phyloP scores from a whole-genome alignment of 805 yeast genomes.

The Metschnikowia orientalis region DNA sequence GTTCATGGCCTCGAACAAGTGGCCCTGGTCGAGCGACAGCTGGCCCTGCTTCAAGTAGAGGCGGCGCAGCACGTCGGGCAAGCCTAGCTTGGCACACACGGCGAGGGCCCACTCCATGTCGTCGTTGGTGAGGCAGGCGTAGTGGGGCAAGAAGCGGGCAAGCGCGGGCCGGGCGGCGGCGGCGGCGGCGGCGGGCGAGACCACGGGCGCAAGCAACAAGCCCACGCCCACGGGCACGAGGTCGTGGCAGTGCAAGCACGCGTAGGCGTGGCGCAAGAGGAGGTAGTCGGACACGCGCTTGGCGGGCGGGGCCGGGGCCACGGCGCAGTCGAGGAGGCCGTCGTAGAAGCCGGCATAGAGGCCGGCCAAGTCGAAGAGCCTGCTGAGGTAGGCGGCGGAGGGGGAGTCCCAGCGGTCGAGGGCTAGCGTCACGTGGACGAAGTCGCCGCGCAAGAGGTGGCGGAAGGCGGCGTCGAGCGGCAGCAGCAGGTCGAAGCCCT shows the following conservation, averaged over 20 bases:
- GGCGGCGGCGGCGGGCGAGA: slow-evolving; percentile 41
- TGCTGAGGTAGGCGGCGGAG: slow-evolving; percentile 60
- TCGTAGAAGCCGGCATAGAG: slow-evolving; percentile 40
- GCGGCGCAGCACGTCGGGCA: slow-evolving; percentile 53
- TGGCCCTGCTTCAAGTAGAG: slow-evolving; percentile 49
- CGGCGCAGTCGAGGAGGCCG: slow-evolving; percentile 8
- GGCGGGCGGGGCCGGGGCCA: neutral
- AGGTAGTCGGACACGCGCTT: slow-evolving; percentile 48
- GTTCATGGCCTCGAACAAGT: slow-evolving; percentile 56
- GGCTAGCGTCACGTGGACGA: slow-evolving; percentile 52
- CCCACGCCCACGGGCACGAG: slow-evolving; percentile 71
- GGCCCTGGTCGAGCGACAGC: slow-evolving; percentile 49
- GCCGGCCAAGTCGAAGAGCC: slow-evolving; percentile 62
- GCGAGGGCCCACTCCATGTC: slow-evolving; percentile 78
- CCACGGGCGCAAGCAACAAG: slow-evolving; percentile 38
- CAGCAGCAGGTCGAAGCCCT: slow-evolving; percentile 13
- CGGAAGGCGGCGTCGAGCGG: slow-evolving; percentile 39
- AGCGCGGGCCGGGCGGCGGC: slow-evolving; percentile 35
- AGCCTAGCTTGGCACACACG: slow-evolving; percentile 62
- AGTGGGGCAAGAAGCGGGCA: slow-evolving; percentile 56
- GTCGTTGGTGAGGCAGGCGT: slow-evolving; percentile 60
- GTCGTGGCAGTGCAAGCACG: slow-evolving; percentile 47
- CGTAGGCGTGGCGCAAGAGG: slow-evolving; percentile 50
- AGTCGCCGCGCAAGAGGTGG: slow-evolving; percentile 53
- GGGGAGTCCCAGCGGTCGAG: slow-evolving; percentile 58